phyloP scores from a whole-genome alignment of 108 stramenopile genomes.

The Asterionellopsis glacialis region DNA sequence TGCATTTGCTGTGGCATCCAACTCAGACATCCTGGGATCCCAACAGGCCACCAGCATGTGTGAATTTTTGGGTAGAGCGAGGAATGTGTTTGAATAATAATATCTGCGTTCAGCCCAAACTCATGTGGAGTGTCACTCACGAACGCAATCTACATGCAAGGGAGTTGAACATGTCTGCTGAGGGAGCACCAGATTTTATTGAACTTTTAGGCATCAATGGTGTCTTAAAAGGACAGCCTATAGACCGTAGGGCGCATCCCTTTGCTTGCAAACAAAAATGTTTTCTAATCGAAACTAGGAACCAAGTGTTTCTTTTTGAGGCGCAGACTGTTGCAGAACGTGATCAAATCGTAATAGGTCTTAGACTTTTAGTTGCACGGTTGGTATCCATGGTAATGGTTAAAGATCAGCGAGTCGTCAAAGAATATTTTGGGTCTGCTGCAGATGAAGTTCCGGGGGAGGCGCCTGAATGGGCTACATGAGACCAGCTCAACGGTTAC shows the following conservation, averaged over 20 bases:
- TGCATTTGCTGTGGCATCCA: constrained; percentile 47
- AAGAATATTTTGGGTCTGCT: not conserved
- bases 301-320: constrained; percentile 6
- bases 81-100: constrained; percentile 41
- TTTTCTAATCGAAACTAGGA: constrained; percentile 44
- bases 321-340: no score
- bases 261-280: constrained; percentile 24
- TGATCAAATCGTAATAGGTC: not conserved
- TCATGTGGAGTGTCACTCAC: constrained; percentile 31
- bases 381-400: not conserved
- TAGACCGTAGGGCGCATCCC: constrained; percentile 40
- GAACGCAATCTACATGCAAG: constrained; percentile 18
- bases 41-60: constrained; percentile 26
- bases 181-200: constrained; percentile 11
- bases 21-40: constrained; percentile 19
- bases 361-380: not conserved
- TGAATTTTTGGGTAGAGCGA: constrained; percentile 48
- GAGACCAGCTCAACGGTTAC: not conserved
- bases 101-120: constrained; percentile 46
- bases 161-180: constrained; percentile 19
- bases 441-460: not conserved
- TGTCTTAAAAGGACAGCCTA: constrained; percentile 23
- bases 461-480: not conserved
- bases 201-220: constrained; percentile 50
- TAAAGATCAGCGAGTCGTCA: not conserved